These are phyloP conservation scores for Candida dubliniensis DNA, from an alignment of 1,139 yeast genomes.

Conservation along the genomic window DNA sequence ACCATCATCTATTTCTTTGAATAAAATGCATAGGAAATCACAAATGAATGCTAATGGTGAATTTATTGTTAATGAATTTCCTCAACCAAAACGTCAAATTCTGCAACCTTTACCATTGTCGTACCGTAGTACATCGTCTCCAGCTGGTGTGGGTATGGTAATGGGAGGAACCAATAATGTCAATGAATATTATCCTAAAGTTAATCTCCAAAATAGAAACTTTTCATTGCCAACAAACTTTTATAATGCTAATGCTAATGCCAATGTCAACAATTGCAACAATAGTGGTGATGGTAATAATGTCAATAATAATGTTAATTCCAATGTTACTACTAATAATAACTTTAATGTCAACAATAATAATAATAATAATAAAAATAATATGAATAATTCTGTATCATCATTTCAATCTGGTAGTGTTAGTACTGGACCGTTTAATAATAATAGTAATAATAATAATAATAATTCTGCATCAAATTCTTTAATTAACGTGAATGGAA, in stretches of 20 bases:
- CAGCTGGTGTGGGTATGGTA: constrained; percentile 5
- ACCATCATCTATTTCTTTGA: constrained; percentile 4
- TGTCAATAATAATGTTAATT: constrained; percentile 8
- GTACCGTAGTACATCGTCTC: constrained; percentile 9
- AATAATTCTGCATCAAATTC: constrained; percentile 11
- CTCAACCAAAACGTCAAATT: constrained; percentile 4
- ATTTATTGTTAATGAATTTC: constrained; percentile 20
- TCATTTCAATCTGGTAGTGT: constrained; percentile 9
- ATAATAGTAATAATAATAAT: too few relatives aligned
- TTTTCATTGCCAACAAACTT: constrained; percentile 14
- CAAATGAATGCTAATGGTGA: constrained; percentile 37
- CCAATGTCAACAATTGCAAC: constrained; percentile 4
- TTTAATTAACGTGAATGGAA: constrained; percentile 7
- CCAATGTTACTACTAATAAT: constrained; percentile 5
- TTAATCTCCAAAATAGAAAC: constrained; percentile 11
- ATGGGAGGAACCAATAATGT: constrained; percentile 1
- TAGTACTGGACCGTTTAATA: constrained; percentile 6
- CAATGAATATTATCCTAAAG: constrained; percentile 7
- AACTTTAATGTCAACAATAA: constrained; percentile 6
- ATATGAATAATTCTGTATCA: constrained; percentile 10
- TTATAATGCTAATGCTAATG: constrained; percentile 10
- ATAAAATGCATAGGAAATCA: constrained; percentile 12
- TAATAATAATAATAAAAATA: constrained; percentile 7
- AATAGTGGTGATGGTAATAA: constrained; percentile 2
- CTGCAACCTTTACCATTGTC: constrained; percentile 3